Conservation (phyloP, 768 basidiomycete species). For the Lentinula edodes region DNA sequence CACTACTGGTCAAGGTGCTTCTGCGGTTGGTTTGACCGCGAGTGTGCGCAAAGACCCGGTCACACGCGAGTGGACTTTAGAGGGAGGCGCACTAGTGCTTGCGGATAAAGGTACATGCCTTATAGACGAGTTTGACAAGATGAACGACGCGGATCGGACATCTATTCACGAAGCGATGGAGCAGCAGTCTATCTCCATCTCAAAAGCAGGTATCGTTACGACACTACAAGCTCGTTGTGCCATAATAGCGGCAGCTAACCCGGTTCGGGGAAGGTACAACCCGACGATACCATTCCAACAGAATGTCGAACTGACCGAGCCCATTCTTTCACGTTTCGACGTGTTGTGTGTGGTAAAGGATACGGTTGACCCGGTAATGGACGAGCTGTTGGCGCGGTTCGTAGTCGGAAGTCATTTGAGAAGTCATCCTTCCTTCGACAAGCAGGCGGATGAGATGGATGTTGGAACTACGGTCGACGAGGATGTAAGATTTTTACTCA, state of each 20-base stretch:
- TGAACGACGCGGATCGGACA: slow-evolving; percentile 97
- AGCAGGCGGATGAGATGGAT: slow-evolving; percentile 85
- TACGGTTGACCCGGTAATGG: slow-evolving; percentile 92
- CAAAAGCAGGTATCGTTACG: slow-evolving; percentile 99
- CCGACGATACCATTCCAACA: slow-evolving; percentile 98
- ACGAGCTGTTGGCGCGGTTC: slow-evolving; percentile 93
- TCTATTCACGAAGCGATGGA: slow-evolving; percentile 99
- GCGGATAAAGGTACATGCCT: slow-evolving; percentile 97
- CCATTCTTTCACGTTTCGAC: slow-evolving; percentile 96
- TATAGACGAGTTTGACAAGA: slow-evolving; percentile 99
- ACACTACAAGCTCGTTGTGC: slow-evolving; percentile 96
- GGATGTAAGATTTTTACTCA: slow-evolving; percentile 57
- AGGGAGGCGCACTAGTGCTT: slow-evolving; percentile 96
- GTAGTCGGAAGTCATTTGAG: slow-evolving; percentile 97
- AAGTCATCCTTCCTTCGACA: slow-evolving; percentile 90
- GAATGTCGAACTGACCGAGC: slow-evolving; percentile 97
- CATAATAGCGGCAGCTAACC: slow-evolving; percentile 97
- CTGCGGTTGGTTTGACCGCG: slow-evolving; percentile 96
- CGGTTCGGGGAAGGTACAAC: slow-evolving; percentile 94
- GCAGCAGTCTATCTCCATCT: slow-evolving; percentile 98
- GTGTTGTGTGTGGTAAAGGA: slow-evolving; percentile 98
- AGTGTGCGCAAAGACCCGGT: slow-evolving; percentile 98
- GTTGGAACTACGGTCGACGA: slow-evolving; percentile 87
- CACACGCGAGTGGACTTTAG: slow-evolving; percentile 96
- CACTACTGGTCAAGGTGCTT: slow-evolving; percentile 97